Conservation (phyloP, 352 stramenopile species). For the Globisporangium barbulae region DNA sequence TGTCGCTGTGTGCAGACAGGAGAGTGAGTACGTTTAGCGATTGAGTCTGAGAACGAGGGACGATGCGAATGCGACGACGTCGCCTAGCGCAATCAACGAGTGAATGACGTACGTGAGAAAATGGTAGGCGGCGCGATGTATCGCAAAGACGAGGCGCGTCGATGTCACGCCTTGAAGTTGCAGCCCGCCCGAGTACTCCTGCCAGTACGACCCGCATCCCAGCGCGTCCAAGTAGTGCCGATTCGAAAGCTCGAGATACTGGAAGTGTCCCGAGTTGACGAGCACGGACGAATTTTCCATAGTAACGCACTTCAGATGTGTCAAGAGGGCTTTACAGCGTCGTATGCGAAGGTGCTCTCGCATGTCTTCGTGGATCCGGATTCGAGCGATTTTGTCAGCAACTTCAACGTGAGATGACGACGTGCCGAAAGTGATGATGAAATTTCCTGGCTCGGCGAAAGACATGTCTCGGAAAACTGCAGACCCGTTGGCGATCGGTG, state of each 20-base stretch:
- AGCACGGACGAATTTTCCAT: background rate
- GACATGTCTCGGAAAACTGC: conserved; percentile 32
- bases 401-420: conserved; percentile 6
- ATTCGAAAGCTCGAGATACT: conserved; percentile 24
- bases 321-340: conserved; percentile 32
- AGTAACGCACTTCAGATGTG: conserved; percentile 27
- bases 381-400: conserved; percentile 33
- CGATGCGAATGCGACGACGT: background rate
- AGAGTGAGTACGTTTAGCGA: background rate
- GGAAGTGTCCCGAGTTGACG: conserved; percentile 9
- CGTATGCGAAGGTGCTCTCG: conserved; percentile 18
- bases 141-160: conserved; percentile 28
- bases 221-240: conserved; percentile 23
- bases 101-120: conserved; percentile 47
- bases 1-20: conserved; percentile 20
- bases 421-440: conserved; percentile 32
- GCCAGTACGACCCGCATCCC: conserved; percentile 39
- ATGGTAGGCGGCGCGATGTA: conserved; percentile 40
- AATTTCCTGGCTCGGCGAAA: conserved; percentile 42
- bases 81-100: background rate
- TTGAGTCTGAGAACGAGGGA: background rate
- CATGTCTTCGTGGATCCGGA: conserved; percentile 37
- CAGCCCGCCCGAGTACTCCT: conserved; percentile 27
- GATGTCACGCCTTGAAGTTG: conserved; percentile 20
- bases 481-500: conserved; percentile 34